Percentiles rank a stretch among this genome's conserved stretches.
These are phyloP conservation scores for Oehlia diaphana DNA, from an alignment of 192 early-diverging fungal species.

Conservation along the genomic window DNA sequence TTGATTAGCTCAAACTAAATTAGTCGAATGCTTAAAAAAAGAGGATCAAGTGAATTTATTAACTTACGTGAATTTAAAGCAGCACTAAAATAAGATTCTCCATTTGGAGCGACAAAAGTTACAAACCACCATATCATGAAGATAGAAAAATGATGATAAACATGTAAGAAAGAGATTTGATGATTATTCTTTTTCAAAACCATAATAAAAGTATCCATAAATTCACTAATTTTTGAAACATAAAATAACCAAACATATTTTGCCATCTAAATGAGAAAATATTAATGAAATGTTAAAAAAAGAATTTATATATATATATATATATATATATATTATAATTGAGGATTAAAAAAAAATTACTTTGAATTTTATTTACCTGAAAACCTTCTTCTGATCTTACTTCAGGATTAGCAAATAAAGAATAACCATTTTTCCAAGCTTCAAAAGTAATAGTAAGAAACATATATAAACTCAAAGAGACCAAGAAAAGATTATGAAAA, in stretches of 20 bases:
- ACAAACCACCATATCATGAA: slow-evolving; percentile 66
- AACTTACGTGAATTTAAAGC: slow-evolving; percentile 27
- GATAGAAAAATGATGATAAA: slow-evolving; percentile 68
- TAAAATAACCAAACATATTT: slow-evolving; percentile 68
- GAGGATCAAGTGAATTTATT: neutral
- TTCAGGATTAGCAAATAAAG: slow-evolving; percentile 52
- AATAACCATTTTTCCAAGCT: slow-evolving; percentile 47
- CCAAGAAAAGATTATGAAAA: slow-evolving; percentile 58
- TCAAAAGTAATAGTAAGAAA: slow-evolving; percentile 47
- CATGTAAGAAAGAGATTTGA: slow-evolving; percentile 65
- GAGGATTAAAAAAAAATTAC: neutral
- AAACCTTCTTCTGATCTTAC: slow-evolving; percentile 49
- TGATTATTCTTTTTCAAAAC: slow-evolving; percentile 68
- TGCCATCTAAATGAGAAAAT: slow-evolving; percentile 50
- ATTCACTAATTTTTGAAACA: slow-evolving; percentile 63
- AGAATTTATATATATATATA: neutral
- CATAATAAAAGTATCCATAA: slow-evolving; percentile 69
- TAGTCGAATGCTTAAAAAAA: neutral
- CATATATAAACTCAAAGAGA: slow-evolving; percentile 60
- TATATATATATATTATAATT: neutral
- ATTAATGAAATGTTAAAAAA: neutral
- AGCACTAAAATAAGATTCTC: slow-evolving; percentile 47
- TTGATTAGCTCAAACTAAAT: slow-evolving; percentile 1
- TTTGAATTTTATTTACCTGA: slow-evolving; percentile 29
- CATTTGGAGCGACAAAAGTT: slow-evolving; percentile 54